phyloP scores from a whole-genome alignment of 306 rosid genomes.

The Glycyrrhiza uralensis region DNA sequence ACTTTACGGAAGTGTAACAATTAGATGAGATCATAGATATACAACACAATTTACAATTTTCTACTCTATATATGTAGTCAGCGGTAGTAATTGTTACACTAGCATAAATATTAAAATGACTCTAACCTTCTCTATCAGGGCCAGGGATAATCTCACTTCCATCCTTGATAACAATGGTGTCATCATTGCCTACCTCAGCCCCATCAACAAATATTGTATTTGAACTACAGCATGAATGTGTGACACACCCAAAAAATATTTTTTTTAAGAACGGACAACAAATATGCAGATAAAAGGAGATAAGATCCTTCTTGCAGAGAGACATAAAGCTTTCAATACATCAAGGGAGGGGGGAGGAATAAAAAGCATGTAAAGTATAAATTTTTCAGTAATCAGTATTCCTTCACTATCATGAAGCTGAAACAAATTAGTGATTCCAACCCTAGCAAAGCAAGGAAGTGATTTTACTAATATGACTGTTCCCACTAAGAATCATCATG shows the following conservation, averaged over 20 bases:
- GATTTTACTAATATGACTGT: background rate
- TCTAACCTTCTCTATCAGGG: constrained; percentile 60
- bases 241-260: background rate
- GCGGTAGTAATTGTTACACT: background rate
- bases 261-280: background rate
- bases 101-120: constrained; percentile 4
- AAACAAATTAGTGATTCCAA: constrained; percentile 5
- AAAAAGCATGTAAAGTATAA: background rate
- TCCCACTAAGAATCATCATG: background rate
- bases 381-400: background rate
- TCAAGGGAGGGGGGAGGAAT: background rate
- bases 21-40: background rate
- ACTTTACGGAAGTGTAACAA: background rate
- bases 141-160: constrained; percentile 74
- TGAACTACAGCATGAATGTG: constrained; percentile 39
- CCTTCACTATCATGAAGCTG: background rate
- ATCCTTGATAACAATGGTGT: constrained; percentile 45
- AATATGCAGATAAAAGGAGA: constrained; percentile 9
- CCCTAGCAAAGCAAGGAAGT: constrained; percentile 16
- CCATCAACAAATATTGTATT: constrained; percentile 62
- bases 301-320: background rate
- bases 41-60: background rate
- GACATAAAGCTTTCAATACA: constrained; percentile 2
- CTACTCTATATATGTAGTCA: background rate
- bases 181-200: constrained; percentile 43